Percentiles rank a stretch among this genome's conserved stretches.
These are phyloP conservation scores for Collybiopsis confluens DNA, from an alignment of 768 basidiomycete genomes.

Conservation along the genomic window DNA sequence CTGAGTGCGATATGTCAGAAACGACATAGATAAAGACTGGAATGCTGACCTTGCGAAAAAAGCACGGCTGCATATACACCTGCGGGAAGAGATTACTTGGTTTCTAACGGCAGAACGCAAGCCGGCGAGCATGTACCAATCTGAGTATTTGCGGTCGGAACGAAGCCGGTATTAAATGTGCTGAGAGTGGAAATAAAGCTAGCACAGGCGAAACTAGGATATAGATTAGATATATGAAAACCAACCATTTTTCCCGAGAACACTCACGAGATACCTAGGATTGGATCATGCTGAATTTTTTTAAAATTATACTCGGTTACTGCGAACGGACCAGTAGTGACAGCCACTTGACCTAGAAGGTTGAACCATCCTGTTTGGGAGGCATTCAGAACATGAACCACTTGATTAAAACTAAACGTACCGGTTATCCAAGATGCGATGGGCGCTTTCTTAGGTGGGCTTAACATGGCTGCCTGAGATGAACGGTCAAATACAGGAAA, in stretches of 20 bases:
- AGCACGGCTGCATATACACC: slow-evolving; percentile 66
- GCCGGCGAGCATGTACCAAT: slow-evolving; percentile 40
- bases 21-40: neutral
- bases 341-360: slow-evolving; percentile 69
- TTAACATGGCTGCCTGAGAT: slow-evolving; percentile 77
- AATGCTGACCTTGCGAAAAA: slow-evolving; percentile 48
- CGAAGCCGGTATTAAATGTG: slow-evolving; percentile 57
- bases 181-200: slow-evolving; percentile 63
- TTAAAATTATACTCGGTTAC: too few relatives aligned
- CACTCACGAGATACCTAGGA: slow-evolving; percentile 52
- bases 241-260: too few relatives aligned
- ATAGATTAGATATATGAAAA: neutral
- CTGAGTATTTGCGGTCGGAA: slow-evolving; percentile 51
- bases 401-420: slow-evolving; percentile 8
- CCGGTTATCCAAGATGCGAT: slow-evolving; percentile 74
- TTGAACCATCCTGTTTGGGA: slow-evolving; percentile 61
- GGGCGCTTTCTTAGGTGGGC: slow-evolving; percentile 49
- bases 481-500: too few relatives aligned
- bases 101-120: neutral
- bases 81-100: slow-evolving; percentile 7
- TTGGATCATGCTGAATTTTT: too few relatives aligned
- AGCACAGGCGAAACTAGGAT: slow-evolving; percentile 55
- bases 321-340: slow-evolving; percentile 78
- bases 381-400: neutral
- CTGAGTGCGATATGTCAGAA: slow-evolving; percentile 18